Evolutionary conservation across 163 green algal genomes (phyloP).

Genomic region (Chloromonas sp.): DNA sequence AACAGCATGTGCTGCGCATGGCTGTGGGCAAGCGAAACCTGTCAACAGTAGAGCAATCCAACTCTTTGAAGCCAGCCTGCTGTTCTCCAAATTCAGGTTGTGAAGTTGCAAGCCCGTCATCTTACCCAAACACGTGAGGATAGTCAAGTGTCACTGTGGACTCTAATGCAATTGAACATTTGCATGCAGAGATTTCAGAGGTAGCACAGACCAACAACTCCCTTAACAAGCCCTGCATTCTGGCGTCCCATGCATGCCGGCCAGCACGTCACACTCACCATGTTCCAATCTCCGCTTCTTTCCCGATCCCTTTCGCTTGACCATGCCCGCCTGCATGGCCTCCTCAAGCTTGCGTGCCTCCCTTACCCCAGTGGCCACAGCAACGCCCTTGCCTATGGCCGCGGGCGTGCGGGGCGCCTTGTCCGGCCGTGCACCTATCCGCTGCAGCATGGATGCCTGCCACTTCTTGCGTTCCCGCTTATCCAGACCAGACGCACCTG

Average conservation of each 20-base stretch:
- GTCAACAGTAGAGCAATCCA: too few species aligned
- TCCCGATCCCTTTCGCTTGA: slow-evolving; percentile 48
- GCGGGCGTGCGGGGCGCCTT: slow-evolving; percentile 39
- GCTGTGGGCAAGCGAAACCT: too few species aligned
- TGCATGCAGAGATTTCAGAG: background rate
- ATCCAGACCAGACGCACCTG: slow-evolving; percentile 58
- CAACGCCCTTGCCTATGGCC: slow-evolving; percentile 52
- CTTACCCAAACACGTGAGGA: too few species aligned
- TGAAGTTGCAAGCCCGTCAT: too few species aligned
- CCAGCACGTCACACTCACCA: slow-evolving; percentile 13
- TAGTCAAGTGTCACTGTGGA: background rate
- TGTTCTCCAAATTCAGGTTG: too few species aligned
- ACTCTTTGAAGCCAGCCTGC: too few species aligned
- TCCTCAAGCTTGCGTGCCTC: slow-evolving; percentile 51
- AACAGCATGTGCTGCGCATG: too few species aligned
- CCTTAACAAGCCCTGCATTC: too few species aligned
- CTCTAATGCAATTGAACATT: background rate
- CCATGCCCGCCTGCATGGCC: slow-evolving; percentile 63
- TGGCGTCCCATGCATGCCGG: too few species aligned
- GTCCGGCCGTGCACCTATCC: slow-evolving; percentile 41
- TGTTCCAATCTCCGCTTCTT: slow-evolving; percentile 45
- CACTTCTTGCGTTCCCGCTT: slow-evolving; percentile 55
- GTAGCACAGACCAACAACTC: background rate
- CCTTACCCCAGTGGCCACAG: slow-evolving; percentile 38
- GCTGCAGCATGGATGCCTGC: slow-evolving; percentile 42